Conservation (phyloP, 2,329 filamentous ascomycete genomes). For the Polychaeton citri region DNA sequence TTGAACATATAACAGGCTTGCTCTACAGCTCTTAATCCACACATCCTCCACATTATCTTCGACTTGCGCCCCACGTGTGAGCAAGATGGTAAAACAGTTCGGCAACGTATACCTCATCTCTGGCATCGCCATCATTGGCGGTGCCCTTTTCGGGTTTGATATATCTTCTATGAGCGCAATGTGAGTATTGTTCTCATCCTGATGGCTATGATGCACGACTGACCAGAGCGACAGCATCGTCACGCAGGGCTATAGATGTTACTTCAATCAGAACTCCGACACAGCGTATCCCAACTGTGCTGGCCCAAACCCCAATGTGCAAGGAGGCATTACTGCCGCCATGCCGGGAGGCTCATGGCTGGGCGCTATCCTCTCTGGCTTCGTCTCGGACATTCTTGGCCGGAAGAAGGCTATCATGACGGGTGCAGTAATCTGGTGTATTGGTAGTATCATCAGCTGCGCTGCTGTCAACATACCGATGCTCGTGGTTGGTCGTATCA, state of each 20-base stretch:
- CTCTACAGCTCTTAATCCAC: too few species aligned
- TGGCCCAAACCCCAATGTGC: slow-evolving; percentile 39
- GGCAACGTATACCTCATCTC: slow-evolving; percentile 45
- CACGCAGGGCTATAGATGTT: slow-evolving; percentile 55
- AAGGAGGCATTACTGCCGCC: slow-evolving; percentile 55
- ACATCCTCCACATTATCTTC: too few species aligned
- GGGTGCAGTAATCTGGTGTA: slow-evolving; percentile 28
- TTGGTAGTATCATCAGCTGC: slow-evolving; percentile 48
- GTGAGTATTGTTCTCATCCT: too few species aligned
- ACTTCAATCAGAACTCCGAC: slow-evolving; percentile 46
- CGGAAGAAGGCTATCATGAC: slow-evolving; percentile 40
- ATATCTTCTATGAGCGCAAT: slow-evolving; percentile 53
- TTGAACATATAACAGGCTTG: too few species aligned
- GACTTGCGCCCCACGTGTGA: too few species aligned
- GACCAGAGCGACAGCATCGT: too few species aligned
- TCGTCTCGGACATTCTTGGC: slow-evolving; percentile 42
- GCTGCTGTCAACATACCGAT: slow-evolving; percentile 52
- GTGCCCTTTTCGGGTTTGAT: slow-evolving; percentile 59
- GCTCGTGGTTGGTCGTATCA: slow-evolving; percentile 54
- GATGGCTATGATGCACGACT: too few species aligned
- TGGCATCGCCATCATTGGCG: slow-evolving; percentile 46
- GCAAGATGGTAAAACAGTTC: too few species aligned
- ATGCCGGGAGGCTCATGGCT: slow-evolving; percentile 58
- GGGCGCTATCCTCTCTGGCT: slow-evolving; percentile 46
- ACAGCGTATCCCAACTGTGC: slow-evolving; percentile 29